phyloP scores from a whole-genome alignment of 495 filamentous ascomycete species.

The Aspergillus wentii region DNA sequence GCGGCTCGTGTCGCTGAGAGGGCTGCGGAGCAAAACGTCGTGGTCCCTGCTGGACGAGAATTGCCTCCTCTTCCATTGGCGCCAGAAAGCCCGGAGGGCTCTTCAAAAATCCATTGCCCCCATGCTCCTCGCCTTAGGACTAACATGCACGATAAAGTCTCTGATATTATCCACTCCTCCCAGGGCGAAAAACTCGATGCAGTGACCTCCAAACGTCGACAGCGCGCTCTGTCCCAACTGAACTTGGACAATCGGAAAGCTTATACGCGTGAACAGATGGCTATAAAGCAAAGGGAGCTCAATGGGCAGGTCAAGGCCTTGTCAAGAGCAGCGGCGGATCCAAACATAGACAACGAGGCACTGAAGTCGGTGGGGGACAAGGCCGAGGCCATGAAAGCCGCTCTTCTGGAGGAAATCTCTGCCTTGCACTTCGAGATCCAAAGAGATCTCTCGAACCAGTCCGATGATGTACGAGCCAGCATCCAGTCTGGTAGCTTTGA shows the following conservation, averaged over 20 bases:
- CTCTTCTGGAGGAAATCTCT: slow-evolving; percentile 3
- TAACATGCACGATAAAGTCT: slow-evolving; percentile 16
- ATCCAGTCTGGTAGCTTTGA: slow-evolving; percentile 17
- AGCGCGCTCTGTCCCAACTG: slow-evolving; percentile 24
- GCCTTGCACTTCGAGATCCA: slow-evolving; percentile 19
- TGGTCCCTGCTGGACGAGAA: slow-evolving; percentile 34
- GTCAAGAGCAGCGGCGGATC: slow-evolving; percentile 25
- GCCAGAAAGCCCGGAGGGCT: slow-evolving; percentile 10
- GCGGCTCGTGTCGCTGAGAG: slow-evolving; percentile 31
- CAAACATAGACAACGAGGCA: slow-evolving; percentile 14
- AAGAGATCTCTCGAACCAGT: slow-evolving; percentile 6
- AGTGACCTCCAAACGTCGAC: too few relatives aligned
- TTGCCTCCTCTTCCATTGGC: slow-evolving; percentile 15
- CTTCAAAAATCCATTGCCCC: slow-evolving; percentile 8
- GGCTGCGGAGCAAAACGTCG: slow-evolving; percentile 25
- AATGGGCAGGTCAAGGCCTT: slow-evolving; percentile 25
- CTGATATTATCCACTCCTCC: slow-evolving; percentile 4
- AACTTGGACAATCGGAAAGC: slow-evolving; percentile 22
- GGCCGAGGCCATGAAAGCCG: slow-evolving; percentile 9
- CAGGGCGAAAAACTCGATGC: slow-evolving; percentile 8
- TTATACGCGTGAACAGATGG: slow-evolving; percentile 17
- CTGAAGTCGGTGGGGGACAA: slow-evolving; percentile 28
- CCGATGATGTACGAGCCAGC: slow-evolving; percentile 22
- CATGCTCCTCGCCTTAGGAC: slow-evolving; percentile 16
- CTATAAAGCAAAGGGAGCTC: slow-evolving; percentile 20